Conservation (phyloP, 2,329 filamentous ascomycete species). For the Clonostachys rhizophaga region DNA sequence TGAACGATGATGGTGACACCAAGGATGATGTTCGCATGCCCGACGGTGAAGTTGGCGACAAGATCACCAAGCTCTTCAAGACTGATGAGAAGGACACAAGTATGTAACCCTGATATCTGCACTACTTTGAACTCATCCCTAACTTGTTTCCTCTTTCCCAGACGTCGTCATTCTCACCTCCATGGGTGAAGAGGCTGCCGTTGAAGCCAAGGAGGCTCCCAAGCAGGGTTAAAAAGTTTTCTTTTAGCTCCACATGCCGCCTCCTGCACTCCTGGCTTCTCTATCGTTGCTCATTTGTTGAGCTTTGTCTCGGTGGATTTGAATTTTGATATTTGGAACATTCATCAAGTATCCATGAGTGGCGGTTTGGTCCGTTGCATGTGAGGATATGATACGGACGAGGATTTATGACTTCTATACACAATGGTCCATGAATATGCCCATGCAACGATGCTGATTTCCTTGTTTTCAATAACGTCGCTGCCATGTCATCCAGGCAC, state of each 20-base stretch:
- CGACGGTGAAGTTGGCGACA: conserved; percentile 82
- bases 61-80: conserved; percentile 76
- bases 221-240: conserved; percentile 4
- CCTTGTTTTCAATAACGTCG: not conserved
- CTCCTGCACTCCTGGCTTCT: too few relatives aligned
- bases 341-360: not conserved
- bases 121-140: conserved; percentile 4
- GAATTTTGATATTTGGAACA: not conserved
- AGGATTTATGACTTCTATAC: too few relatives aligned
- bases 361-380: not conserved
- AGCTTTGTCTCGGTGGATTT: not conserved
- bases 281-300: too few relatives aligned
- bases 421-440: too few relatives aligned
- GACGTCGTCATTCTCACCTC: conserved; percentile 89
- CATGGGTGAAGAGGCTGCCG: conserved; percentile 91
- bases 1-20: conserved; percentile 77
- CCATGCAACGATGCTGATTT: too few relatives aligned
- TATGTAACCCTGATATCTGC: conserved; percentile 46
- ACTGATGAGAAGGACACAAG: conserved; percentile 89
- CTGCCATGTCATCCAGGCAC: conserved; percentile 3
- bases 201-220: conserved; percentile 93
- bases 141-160: conserved; percentile 27
- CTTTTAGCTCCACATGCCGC: too few relatives aligned
- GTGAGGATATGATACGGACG: too few relatives aligned
- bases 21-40: conserved; percentile 96